A percentile compares a stretch with the other conserved stretches of the same genome.
Conservation (phyloP, 2,329 filamentous ascomycete genomes). For the Hymenoscyphus scutula region DNA sequence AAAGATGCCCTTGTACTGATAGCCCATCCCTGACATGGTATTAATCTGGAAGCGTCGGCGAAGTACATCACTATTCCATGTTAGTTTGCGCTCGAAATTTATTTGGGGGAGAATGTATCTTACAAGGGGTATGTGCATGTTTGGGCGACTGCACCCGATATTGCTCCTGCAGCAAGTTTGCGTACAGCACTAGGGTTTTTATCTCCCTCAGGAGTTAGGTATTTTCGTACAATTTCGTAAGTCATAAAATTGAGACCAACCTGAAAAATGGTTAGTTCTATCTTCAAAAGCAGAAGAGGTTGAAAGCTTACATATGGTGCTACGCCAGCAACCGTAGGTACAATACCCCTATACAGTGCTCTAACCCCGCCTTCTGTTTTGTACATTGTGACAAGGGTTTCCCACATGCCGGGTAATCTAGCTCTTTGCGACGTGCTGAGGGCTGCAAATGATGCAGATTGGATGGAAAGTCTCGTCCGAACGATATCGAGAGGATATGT, state of each 20-base stretch:
- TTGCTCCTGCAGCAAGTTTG: constrained; percentile 84
- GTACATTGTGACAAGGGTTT: constrained; percentile 80
- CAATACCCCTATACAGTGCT: constrained; percentile 90
- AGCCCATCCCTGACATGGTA: constrained; percentile 98
- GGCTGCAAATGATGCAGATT: constrained; percentile 89
- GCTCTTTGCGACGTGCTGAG: constrained; percentile 59
- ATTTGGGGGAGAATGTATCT: constrained; percentile 40
- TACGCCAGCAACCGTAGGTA: constrained; percentile 91
- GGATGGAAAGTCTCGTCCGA: constrained; percentile 90
- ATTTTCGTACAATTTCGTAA: constrained; percentile 83
- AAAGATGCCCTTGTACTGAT: constrained; percentile 83
- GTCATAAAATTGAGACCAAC: constrained; percentile 98
- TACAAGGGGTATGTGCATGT: constrained; percentile 98
- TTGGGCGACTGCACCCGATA: constrained; percentile 95
- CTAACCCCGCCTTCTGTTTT: constrained; percentile 79
- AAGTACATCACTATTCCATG: constrained; percentile 70
- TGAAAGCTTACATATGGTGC: constrained; percentile 77
- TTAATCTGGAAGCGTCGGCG: constrained; percentile 96
- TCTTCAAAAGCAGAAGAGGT: constrained; percentile 29
- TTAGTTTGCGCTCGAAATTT: constrained; percentile 24
- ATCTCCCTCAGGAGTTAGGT: constrained; percentile 84
- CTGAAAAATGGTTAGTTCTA: constrained; percentile 44
- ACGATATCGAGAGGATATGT: constrained; percentile 98
- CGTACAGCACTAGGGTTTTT: constrained; percentile 74
- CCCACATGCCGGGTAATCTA: constrained; percentile 89